These are phyloP conservation scores for Plicaturopsis crispa DNA, from an alignment of 768 basidiomycete genomes.

Conservation along the genomic window DNA sequence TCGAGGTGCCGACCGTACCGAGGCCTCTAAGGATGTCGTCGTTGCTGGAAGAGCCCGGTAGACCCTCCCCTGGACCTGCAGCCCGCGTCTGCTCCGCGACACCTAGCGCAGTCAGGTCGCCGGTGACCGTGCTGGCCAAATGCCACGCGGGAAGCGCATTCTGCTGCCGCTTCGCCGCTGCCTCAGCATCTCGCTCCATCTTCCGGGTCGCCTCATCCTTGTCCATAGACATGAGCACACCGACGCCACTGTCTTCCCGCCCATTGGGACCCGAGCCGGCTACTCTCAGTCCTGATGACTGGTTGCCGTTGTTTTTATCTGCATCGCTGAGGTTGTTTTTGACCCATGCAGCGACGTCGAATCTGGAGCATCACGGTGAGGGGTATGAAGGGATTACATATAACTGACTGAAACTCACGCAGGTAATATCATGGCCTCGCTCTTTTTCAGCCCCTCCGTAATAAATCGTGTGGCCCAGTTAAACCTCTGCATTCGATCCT, in stretches of 20 bases:
- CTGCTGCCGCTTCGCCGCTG: slow-evolving; percentile 80
- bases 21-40: slow-evolving; percentile 70
- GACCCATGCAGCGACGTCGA: slow-evolving; percentile 81
- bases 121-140: slow-evolving; percentile 90
- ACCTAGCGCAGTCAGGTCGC: slow-evolving; percentile 83
- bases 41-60: slow-evolving; percentile 36
- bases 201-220: slow-evolving; percentile 75
- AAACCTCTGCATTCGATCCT: slow-evolving; percentile 95
- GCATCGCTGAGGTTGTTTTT: slow-evolving; percentile 62
- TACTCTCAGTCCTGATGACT: slow-evolving; percentile 57
- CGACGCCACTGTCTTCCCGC: slow-evolving; percentile 68
- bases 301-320: slow-evolving; percentile 48
- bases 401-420: slow-evolving; percentile 41
- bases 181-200: slow-evolving; percentile 70
- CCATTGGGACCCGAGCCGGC: slow-evolving; percentile 60
- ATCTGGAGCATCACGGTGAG: slow-evolving; percentile 30
- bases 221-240: slow-evolving; percentile 84
- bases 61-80: slow-evolving; percentile 15
- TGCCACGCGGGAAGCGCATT: slow-evolving; percentile 94
- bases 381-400: slow-evolving; percentile 3
- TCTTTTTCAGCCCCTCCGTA: slow-evolving; percentile 79
- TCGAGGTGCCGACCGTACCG: slow-evolving; percentile 37
- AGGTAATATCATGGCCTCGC: slow-evolving; percentile 81
- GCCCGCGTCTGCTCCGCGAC: slow-evolving; percentile 62
- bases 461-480: slow-evolving; percentile 87